A percentile compares a stretch with the other conserved stretches of the same genome.
phyloP scores from a whole-genome alignment of 2,329 filamentous ascomycete species.

The Nemania sp. region DNA sequence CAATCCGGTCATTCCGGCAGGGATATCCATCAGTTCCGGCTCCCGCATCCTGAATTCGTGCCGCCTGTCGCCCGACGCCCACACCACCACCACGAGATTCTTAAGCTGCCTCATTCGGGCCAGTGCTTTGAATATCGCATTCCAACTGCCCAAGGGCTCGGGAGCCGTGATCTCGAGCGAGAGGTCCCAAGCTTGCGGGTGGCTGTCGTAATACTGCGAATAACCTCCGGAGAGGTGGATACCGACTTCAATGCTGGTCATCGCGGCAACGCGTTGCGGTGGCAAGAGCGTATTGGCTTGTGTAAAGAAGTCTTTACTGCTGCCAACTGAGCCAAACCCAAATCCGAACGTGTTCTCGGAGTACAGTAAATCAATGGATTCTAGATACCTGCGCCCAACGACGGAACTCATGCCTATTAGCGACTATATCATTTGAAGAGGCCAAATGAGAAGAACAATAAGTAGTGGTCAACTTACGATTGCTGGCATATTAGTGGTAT shows the following conservation, averaged over 20 bases:
- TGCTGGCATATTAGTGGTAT: constrained; percentile 25
- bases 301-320: constrained; percentile 24
- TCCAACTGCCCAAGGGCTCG: constrained; percentile 23
- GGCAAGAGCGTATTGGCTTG: constrained; percentile 22
- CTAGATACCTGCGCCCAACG: constrained; percentile 20
- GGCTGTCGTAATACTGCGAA: constrained; percentile 26
- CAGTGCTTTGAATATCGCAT: constrained; percentile 23
- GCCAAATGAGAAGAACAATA: background rate
- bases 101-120: constrained; percentile 22
- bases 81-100: constrained; percentile 25
- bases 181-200: constrained; percentile 26
- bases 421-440: background rate
- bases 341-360: constrained; percentile 27
- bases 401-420: constrained; percentile 6
- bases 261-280: constrained; percentile 24
- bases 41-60: constrained; percentile 24
- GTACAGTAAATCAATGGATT: constrained; percentile 26
- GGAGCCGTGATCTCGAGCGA: constrained; percentile 23
- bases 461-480: constrained; percentile 20
- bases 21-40: constrained; percentile 26
- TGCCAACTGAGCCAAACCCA: constrained; percentile 22
- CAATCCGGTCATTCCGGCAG: constrained; percentile 21
- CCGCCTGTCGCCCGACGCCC: constrained; percentile 26
- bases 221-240: constrained; percentile 28
- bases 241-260: constrained; percentile 26